A percentile compares a stretch with the other conserved stretches of the same genome.
These are phyloP conservation scores for Tolypocladium ophioglossoides DNA, from an alignment of 2,329 filamentous ascomycete species.

Conservation along the genomic window DNA sequence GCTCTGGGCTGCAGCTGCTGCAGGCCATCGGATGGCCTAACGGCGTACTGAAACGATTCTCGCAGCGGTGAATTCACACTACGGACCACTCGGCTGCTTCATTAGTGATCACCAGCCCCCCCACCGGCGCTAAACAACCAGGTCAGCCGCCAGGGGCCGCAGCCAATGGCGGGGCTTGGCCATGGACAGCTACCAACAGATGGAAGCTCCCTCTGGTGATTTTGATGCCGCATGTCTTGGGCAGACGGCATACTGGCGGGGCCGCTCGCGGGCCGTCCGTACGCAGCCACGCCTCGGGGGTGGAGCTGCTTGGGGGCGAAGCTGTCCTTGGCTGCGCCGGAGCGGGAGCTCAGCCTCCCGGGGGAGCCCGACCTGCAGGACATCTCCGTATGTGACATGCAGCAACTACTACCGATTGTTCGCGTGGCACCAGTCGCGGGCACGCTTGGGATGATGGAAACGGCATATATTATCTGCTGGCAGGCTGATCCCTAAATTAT, in stretches of 20 bases:
- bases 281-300: not conserved
- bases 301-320: not conserved
- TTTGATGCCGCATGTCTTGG: not conserved
- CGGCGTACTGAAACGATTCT: not conserved
- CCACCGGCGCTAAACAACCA: too few relatives aligned
- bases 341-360: not conserved
- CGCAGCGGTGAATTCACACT: not conserved
- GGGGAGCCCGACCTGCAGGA: too few relatives aligned
- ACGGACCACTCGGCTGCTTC: too few relatives aligned
- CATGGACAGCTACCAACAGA: too few relatives aligned
- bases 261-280: too few relatives aligned
- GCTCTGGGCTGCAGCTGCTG: not conserved
- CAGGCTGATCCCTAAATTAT: not conserved
- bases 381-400: not conserved
- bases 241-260: not conserved
- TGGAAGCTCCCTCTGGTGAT: not conserved
- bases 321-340: not conserved
- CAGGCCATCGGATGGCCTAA: not conserved
- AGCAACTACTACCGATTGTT: too few relatives aligned
- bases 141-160: too few relatives aligned
- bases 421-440: not conserved
- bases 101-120: too few relatives aligned
- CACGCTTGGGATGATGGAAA: not conserved
- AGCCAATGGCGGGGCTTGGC: not conserved
- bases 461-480: not conserved